Base-by-base conservation (phyloP, 2,329 filamentous ascomycete genomes). In the Graphilbum fragrans region DNA sequence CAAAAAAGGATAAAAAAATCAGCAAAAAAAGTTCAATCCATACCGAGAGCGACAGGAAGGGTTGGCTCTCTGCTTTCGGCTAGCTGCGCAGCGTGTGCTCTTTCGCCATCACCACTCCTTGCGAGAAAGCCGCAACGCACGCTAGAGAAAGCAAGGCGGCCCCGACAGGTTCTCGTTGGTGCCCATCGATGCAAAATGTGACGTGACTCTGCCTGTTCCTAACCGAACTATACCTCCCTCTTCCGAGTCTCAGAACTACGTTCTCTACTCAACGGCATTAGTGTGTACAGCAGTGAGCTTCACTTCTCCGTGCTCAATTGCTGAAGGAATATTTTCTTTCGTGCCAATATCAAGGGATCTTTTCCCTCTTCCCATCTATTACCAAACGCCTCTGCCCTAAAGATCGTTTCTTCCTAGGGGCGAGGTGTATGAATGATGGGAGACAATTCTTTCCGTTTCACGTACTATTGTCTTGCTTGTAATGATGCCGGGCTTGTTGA, bases 231-330 rank as follows among this genome's bases (percentile, higher is more conserved):
- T n/a, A n/a, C n/a, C 12, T 14, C 29, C 5, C 29, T 14, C 29
- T 16, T 31, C 12, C 29, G 5, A 9, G 12, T 16, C 14, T 14
- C n/a, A 31, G 11, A 7, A 8, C 31, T 33, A 10, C 31, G 6
- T n/a, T 33, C 31, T 33, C 12, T 33, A 6, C 12, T 33, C 16
- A 45, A 66, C 58, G 70, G 70, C 70, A 73, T 73, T 59, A 62
- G 70, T 74, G 70, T 74, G 70, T 74, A 73, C 70, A 71, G 66
- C 69, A 67, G 57, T 61, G 67, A 64, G 66, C 65, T 61, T 59
- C 52, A 56, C 47, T 52, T 41, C 38, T 39, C 57, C 45, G 58
- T 54, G 67, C 69, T 66, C 64, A 55, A 59, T 64, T 68, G 69
- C 64, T 72, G 69, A 73, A 73, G 70, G 69, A n/a, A 72, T 59